A percentile compares a stretch with the other conserved stretches of the same genome.
Conservation (phyloP, 2,329 filamentous ascomycete genomes). For the Cladosporium sphaerospermum region DNA sequence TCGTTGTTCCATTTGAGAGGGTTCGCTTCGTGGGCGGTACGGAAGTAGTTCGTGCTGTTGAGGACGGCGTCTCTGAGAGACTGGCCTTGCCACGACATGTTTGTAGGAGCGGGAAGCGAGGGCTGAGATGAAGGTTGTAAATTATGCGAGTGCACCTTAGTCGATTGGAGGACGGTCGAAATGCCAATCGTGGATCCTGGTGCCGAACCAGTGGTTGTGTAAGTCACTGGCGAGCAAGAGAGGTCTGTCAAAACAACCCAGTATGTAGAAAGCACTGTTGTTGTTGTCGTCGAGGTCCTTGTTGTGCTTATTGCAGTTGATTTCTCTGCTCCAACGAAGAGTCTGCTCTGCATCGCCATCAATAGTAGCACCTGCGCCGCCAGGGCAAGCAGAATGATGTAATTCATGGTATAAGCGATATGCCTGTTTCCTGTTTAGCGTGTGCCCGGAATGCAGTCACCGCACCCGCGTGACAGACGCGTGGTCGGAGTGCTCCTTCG, state of each 20-base stretch:
- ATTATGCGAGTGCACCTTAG: not conserved
- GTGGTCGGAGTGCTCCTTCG: not conserved
- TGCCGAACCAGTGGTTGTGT: slow-evolving; percentile 12
- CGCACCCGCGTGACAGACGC: slow-evolving; percentile 3
- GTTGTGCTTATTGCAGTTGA: slow-evolving; percentile 8
- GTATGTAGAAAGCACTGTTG: slow-evolving; percentile 16
- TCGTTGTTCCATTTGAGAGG: slow-evolving; percentile 23
- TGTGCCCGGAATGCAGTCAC: slow-evolving; percentile 4
- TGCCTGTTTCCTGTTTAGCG: slow-evolving; percentile 5
- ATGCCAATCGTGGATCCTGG: slow-evolving; percentile 3
- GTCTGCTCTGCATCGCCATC: slow-evolving; percentile 8
- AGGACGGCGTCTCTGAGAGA: slow-evolving; percentile 19
- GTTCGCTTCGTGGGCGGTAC: slow-evolving; percentile 19
- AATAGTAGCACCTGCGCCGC: slow-evolving; percentile 15
- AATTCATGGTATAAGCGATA: slow-evolving; percentile 11
- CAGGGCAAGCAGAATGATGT: slow-evolving; percentile 15
- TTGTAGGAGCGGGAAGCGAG: slow-evolving; percentile 1
- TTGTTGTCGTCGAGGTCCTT: slow-evolving; percentile 15
- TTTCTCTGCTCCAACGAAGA: slow-evolving; percentile 10
- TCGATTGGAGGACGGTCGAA: slow-evolving; percentile 1
- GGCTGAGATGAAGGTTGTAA: not conserved
- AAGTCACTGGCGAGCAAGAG: slow-evolving; percentile 10
- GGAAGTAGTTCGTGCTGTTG: slow-evolving; percentile 30
- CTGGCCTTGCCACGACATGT: slow-evolving; percentile 14
- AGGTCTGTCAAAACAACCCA: slow-evolving; percentile 17